Percentiles rank a stretch among this genome's conserved stretches.
Conservation (phyloP, 75 land plant species). For the Sequoia sempervirens region DNA sequence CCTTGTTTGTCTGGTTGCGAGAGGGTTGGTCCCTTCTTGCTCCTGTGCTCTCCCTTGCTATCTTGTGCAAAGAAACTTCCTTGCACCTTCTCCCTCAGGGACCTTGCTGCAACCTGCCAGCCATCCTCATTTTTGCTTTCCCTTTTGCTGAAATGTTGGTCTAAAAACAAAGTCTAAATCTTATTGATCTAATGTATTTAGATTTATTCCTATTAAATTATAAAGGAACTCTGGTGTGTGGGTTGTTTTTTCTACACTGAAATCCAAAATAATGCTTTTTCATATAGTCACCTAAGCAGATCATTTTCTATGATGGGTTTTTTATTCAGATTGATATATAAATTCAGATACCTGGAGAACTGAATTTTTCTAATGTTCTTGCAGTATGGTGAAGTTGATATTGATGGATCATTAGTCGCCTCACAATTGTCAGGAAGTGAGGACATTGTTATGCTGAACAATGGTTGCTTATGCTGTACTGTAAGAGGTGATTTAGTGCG, state of each 20-base stretch:
- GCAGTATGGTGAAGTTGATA: slow-evolving; percentile 96
- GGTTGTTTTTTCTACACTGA: neutral
- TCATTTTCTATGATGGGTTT: neutral
- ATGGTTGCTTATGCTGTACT: slow-evolving; percentile 99
- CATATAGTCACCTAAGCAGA: slow-evolving; percentile 2
- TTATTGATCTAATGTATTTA: neutral
- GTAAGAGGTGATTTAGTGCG: slow-evolving; percentile 98
- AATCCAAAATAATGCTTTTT: neutral
- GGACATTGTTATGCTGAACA: slow-evolving; percentile 96
- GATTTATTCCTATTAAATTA: neutral
- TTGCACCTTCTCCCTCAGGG: too few species aligned
- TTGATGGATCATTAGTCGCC: slow-evolving; percentile 96
- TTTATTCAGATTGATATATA: neutral
- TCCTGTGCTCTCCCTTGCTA: too few species aligned
- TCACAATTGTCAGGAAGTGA: slow-evolving; percentile 81
- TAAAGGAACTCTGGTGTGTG: neutral
- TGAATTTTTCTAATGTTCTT: neutral
- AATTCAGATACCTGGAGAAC: neutral
- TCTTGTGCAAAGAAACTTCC: neutral
- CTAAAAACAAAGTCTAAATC: neutral
- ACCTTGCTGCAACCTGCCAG: too few species aligned
- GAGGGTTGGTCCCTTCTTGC: too few species aligned
- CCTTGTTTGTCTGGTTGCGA: too few species aligned
- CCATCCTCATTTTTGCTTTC: neutral
- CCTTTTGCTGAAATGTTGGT: neutral